Conservation (phyloP, 768 basidiomycete species). For the Pluteus cervinus region DNA sequence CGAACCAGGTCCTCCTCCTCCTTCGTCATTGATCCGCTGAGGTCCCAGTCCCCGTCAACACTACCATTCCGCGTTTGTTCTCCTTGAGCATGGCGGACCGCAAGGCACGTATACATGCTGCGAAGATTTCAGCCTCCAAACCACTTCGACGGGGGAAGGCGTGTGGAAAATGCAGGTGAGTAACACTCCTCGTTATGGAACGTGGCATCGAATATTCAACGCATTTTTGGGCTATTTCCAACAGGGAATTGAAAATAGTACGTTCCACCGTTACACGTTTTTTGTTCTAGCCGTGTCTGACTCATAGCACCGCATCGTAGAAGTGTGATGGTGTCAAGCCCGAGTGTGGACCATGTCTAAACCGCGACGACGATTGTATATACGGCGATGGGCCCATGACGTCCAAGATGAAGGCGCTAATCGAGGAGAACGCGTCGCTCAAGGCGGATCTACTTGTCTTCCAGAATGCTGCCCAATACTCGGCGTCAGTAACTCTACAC, state of each 20-base stretch:
- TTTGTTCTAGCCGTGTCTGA: conserved; percentile 3
- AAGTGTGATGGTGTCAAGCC: conserved; percentile 66
- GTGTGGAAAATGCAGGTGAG: conserved; percentile 48
- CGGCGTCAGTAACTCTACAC: conserved; percentile 43
- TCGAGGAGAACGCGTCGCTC: conserved; percentile 51
- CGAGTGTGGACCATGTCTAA: conserved; percentile 56
- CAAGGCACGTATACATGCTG: conserved; percentile 24
- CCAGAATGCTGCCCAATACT: conserved; percentile 43
- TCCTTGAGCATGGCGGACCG: conserved; percentile 34
- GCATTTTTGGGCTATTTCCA: conserved; percentile 5
- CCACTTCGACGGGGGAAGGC: conserved; percentile 50
- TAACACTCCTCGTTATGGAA: conserved; percentile 3
- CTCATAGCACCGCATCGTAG: conserved; percentile 17
- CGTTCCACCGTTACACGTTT: conserved; percentile 12
- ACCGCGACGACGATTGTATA: conserved; percentile 62
- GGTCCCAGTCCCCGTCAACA: conserved; percentile 17
- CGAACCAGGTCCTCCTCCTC: too few relatives aligned
- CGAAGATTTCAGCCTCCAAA: conserved; percentile 26
- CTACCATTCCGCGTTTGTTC: conserved; percentile 17
- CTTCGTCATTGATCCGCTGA: conserved; percentile 37
- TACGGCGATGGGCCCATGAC: conserved; percentile 60
- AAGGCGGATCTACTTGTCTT: conserved; percentile 52
- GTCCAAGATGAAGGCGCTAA: conserved; percentile 53
- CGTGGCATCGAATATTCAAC: too few relatives aligned
- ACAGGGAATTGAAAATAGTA: conserved; percentile 47